Percentiles rank a stretch among this genome's conserved stretches.
These are phyloP conservation scores for Thozetella sp. DNA, from an alignment of 495 filamentous ascomycete genomes.

Conservation along the genomic window DNA sequence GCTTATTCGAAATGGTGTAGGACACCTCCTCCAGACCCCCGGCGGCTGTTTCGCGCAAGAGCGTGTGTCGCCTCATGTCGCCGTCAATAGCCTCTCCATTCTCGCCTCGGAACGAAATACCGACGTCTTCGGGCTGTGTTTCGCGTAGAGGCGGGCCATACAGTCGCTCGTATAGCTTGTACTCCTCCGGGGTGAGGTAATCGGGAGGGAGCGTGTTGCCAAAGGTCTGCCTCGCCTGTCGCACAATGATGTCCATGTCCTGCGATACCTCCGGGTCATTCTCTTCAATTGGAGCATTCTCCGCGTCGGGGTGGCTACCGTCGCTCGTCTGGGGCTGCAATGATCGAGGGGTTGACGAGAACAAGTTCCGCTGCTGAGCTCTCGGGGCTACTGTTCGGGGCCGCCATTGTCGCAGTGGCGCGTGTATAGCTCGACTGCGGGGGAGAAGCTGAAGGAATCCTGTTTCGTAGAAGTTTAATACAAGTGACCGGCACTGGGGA, in stretches of 20 bases:
- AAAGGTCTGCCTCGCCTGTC: constrained; percentile 70
- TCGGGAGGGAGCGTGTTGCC: constrained; percentile 78
- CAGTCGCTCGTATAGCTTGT: constrained; percentile 73
- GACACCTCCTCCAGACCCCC: constrained; percentile 66
- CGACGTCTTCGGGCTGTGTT: constrained; percentile 58
- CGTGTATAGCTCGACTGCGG: constrained; percentile 5
- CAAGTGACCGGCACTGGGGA: constrained; percentile 47
- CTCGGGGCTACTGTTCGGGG: not conserved
- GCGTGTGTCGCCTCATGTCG: constrained; percentile 16
- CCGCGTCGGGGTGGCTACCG: not conserved
- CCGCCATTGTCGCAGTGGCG: not conserved
- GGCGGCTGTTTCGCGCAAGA: constrained; percentile 59
- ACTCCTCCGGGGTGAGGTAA: constrained; percentile 69
- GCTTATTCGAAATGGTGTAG: constrained; percentile 24
- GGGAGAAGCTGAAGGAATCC: constrained; percentile 13
- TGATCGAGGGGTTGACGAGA: constrained; percentile 33
- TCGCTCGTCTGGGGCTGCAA: constrained; percentile 19
- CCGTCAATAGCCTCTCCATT: constrained; percentile 16
- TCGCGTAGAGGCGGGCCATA: constrained; percentile 71
- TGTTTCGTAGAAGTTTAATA: constrained; percentile 43
- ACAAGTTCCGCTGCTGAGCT: constrained; percentile 12
- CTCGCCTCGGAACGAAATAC: constrained; percentile 36
- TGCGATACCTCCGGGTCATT: constrained; percentile 12
- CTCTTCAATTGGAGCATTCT: constrained; percentile 4
- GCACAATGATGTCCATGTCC: constrained; percentile 65